Percentiles rank a stretch among this genome's conserved stretches.
Conservation (phyloP, 2,329 filamentous ascomycete species). For the Paraphoma chrysanthemicola region DNA sequence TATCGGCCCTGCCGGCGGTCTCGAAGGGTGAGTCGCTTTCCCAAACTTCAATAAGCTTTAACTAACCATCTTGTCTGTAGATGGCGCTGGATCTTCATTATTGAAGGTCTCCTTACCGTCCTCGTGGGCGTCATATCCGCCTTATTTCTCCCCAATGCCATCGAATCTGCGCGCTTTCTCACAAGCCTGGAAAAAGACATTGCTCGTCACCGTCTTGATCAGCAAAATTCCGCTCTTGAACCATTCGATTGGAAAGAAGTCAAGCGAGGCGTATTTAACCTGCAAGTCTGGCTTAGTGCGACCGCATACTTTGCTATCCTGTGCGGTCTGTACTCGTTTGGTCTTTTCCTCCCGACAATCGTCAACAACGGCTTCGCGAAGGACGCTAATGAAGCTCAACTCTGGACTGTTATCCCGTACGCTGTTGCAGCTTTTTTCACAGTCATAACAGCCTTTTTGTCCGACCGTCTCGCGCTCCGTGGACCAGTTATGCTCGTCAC, state of each 20-base stretch:
- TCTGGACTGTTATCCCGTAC: slow-evolving; percentile 71
- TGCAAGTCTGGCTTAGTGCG: slow-evolving; percentile 69
- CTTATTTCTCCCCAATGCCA: slow-evolving; percentile 63
- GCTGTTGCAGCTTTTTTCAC: slow-evolving; percentile 63
- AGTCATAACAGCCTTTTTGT: slow-evolving; percentile 63
- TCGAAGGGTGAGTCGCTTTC: slow-evolving; percentile 47
- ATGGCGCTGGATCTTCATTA: slow-evolving; percentile 71
- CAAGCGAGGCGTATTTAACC: slow-evolving; percentile 64
- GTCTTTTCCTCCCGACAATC: slow-evolving; percentile 71
- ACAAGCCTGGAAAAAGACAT: slow-evolving; percentile 59
- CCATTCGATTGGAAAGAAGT: slow-evolving; percentile 69
- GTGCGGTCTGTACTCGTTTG: slow-evolving; percentile 68
- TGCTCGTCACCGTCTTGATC: slow-evolving; percentile 55
- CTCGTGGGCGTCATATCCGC: slow-evolving; percentile 60
- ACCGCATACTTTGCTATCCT: slow-evolving; percentile 66
- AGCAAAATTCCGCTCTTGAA: slow-evolving; percentile 50
- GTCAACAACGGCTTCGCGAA: slow-evolving; percentile 64
- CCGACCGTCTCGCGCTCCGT: slow-evolving; percentile 66
- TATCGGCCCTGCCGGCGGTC: slow-evolving; percentile 62
- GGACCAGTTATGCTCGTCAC: slow-evolving; percentile 69
- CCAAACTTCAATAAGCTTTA: no score
- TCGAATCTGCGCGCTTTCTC: slow-evolving; percentile 63
- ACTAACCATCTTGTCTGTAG: no score
- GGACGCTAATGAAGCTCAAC: slow-evolving; percentile 64
- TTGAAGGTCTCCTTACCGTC: slow-evolving; percentile 65